phyloP scores from a whole-genome alignment of 2,329 filamentous ascomycete species.

The Colletotrichum filicis region DNA sequence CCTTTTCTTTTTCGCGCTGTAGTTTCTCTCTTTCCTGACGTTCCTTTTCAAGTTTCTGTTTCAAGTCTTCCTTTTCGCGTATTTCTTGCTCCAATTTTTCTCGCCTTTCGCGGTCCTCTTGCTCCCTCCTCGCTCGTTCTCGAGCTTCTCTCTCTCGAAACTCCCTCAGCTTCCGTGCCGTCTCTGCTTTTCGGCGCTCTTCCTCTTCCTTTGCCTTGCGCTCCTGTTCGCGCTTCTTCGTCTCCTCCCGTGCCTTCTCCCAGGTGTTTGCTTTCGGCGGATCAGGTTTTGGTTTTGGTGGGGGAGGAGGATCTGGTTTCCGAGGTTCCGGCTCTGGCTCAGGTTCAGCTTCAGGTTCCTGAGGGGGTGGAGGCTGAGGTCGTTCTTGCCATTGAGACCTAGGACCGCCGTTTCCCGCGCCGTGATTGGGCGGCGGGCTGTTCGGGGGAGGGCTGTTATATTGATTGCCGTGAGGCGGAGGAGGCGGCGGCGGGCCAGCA shows the following conservation, averaged over 20 bases:
- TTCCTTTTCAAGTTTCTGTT: slow-evolving; percentile 43
- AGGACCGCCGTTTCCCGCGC: slow-evolving; percentile 44
- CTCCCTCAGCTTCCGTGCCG: slow-evolving; percentile 62
- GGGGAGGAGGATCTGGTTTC: slow-evolving; percentile 38
- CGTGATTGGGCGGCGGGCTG: slow-evolving; percentile 37
- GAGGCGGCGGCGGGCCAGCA: slow-evolving; percentile 33
- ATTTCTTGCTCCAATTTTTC: slow-evolving; percentile 49
- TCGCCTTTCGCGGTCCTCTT: slow-evolving; percentile 48
- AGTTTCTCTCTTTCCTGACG: slow-evolving; percentile 51
- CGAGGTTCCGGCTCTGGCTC: slow-evolving; percentile 40
- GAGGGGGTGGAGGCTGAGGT: slow-evolving; percentile 37
- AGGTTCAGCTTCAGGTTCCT: slow-evolving; percentile 36
- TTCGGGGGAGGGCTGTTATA: slow-evolving; percentile 36
- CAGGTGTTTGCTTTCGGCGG: slow-evolving; percentile 37
- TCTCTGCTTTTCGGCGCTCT: slow-evolving; percentile 68
- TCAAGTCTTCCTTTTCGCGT: slow-evolving; percentile 44
- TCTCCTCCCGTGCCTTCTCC: slow-evolving; percentile 66
- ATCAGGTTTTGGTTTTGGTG: slow-evolving; percentile 38
- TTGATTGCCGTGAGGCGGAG: slow-evolving; percentile 37
- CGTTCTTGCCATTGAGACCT: slow-evolving; percentile 52
- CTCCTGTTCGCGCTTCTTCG: slow-evolving; percentile 71
- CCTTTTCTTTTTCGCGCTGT: slow-evolving; percentile 56
- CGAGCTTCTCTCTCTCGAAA: slow-evolving; percentile 66
- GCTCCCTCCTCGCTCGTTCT: slow-evolving; percentile 54
- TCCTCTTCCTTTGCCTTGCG: slow-evolving; percentile 71